Conservation (phyloP, 768 basidiomycete genomes). For the Termitomyces bulborhizus region DNA sequence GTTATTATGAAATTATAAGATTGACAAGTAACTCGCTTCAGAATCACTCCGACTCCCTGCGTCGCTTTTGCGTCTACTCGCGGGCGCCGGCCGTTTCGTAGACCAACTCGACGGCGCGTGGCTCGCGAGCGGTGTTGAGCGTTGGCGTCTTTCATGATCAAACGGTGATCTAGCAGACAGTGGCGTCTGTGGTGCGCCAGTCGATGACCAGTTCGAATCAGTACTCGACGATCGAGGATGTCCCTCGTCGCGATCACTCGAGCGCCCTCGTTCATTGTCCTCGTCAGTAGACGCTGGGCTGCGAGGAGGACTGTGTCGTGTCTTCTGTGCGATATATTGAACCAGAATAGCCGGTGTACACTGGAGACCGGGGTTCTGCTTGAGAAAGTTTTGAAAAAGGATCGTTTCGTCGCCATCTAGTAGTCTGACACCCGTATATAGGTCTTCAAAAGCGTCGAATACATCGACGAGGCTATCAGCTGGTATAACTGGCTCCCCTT, state of each 20-base stretch:
- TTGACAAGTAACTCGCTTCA: slow-evolving; percentile 43
- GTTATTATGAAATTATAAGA: slow-evolving; percentile 9
- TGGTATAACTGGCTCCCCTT: slow-evolving; percentile 60
- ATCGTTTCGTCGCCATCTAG: slow-evolving; percentile 57
- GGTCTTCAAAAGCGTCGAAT: slow-evolving; percentile 54
- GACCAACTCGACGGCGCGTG: slow-evolving; percentile 73
- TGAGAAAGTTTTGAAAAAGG: slow-evolving; percentile 52
- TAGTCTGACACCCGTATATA: slow-evolving; percentile 57
- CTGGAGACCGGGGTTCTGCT: slow-evolving; percentile 53
- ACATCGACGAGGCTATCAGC: slow-evolving; percentile 68
- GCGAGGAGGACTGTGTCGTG: slow-evolving; percentile 37
- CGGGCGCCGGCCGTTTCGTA: slow-evolving; percentile 55
- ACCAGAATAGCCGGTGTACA: slow-evolving; percentile 66
- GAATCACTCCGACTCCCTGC: slow-evolving; percentile 73
- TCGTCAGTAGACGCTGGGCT: slow-evolving; percentile 31
- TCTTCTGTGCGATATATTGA: slow-evolving; percentile 56
- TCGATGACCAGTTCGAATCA: slow-evolving; percentile 47
- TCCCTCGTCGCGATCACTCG: slow-evolving; percentile 26
- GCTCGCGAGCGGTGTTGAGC: slow-evolving; percentile 55
- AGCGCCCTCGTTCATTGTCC: slow-evolving; percentile 30
- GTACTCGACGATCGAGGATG: slow-evolving; percentile 49
- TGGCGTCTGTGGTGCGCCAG: slow-evolving; percentile 48
- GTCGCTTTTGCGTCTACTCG: slow-evolving; percentile 65
- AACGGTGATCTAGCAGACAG: slow-evolving; percentile 56
- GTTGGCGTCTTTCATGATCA: slow-evolving; percentile 63